A percentile compares a stretch with the other conserved stretches of the same genome.
Evolutionary conservation across 352 stramenopile genomes (phyloP).

Genomic region (Peronospora destructor): DNA sequence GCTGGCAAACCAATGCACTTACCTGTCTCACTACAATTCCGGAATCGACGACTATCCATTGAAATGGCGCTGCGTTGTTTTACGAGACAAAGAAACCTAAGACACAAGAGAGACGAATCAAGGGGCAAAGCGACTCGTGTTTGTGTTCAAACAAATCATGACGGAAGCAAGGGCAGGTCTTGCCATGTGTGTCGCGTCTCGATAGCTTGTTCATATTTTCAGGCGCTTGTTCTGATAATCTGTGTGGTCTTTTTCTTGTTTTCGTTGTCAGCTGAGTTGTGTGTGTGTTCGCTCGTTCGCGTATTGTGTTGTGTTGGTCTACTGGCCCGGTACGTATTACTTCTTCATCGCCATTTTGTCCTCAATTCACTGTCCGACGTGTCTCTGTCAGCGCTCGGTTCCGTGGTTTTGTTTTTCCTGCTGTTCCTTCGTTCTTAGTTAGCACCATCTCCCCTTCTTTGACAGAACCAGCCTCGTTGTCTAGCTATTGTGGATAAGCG

Average conservation of each 20-base stretch:
- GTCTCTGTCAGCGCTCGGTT: conserved; percentile 9
- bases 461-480: conserved; percentile 1
- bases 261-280: conserved; percentile 16
- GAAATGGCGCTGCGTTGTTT: conserved; percentile 17
- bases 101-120: conserved; percentile 3
- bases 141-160: conserved; percentile 16
- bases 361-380: conserved; percentile 13
- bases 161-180: conserved; percentile 4
- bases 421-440: conserved; percentile 2
- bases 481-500: conserved; percentile 47
- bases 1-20: background rate
- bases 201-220: conserved; percentile 5
- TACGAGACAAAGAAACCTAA: conserved; percentile 5
- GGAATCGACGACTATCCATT: background rate
- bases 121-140: conserved; percentile 23
- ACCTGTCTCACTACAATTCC: background rate
- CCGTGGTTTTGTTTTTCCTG: background rate
- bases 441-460: background rate
- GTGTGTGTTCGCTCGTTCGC: conserved; percentile 5
- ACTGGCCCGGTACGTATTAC: conserved; percentile 11
- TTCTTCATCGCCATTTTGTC: conserved; percentile 12
- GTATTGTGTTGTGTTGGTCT: conserved; percentile 19
- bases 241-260: conserved; percentile 12
- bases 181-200: conserved; percentile 18
- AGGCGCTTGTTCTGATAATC: conserved; percentile 11